phyloP scores from a whole-genome alignment of 176 grass and related monocot genomes.

The Ananas comosus region DNA sequence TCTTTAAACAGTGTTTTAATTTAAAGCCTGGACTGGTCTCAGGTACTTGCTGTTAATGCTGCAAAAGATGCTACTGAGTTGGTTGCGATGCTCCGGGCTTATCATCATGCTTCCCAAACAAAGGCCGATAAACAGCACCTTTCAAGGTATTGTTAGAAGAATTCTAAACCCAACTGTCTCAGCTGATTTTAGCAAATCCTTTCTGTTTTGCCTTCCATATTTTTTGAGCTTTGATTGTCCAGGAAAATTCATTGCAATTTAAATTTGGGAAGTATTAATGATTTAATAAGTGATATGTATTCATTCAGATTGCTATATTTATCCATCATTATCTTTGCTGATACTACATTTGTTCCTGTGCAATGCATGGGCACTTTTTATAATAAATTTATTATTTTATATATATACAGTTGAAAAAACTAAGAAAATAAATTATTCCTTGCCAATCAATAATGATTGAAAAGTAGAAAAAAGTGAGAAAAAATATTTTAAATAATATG shows the following conservation, averaged over 20 bases:
- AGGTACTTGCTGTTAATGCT: constrained; percentile 89
- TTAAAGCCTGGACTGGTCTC: constrained; percentile 6
- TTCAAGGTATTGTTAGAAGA: constrained; percentile 41
- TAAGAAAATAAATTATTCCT: too few species aligned
- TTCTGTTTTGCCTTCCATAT: neutral
- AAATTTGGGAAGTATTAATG: neutral
- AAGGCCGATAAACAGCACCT: constrained; percentile 87
- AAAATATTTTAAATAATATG: too few species aligned
- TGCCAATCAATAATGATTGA: too few species aligned
- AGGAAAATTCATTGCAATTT: too few species aligned
- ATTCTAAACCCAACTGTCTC: neutral
- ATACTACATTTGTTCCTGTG: too few species aligned
- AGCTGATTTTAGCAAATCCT: neutral
- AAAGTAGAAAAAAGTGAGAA: too few species aligned
- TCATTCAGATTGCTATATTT: too few species aligned
- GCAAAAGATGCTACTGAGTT: constrained; percentile 85
- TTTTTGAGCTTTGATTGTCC: neutral
- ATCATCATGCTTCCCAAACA: constrained; percentile 80
- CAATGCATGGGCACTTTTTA: too few species aligned
- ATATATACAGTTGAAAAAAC: too few species aligned
- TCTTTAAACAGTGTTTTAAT: constrained; percentile 4
- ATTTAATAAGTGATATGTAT: too few species aligned
- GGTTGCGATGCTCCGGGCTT: constrained; percentile 84
- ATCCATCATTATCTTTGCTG: too few species aligned
- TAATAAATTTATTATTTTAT: too few species aligned